Evolutionary conservation across 1,139 yeast genomes (phyloP), one percentile per base, ranked within the genome.

Genomic region (Candida glucosophila): DNA sequence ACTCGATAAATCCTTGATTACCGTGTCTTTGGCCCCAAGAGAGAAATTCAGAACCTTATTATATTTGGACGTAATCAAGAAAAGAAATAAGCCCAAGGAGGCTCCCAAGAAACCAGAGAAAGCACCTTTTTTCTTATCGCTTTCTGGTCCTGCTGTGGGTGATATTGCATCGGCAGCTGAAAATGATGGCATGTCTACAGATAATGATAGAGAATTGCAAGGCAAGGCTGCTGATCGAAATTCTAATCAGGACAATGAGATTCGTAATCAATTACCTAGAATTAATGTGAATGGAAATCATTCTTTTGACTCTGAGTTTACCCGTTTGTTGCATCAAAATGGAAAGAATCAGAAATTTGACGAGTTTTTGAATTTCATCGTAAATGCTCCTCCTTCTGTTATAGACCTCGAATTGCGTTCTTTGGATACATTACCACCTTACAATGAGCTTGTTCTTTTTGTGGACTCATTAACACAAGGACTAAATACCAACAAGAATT

Each of bases 361-460:
- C 2, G 55, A 47, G 11, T 79, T 88, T 43, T 57, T 85, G 33
- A 41, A 47, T 1, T 69, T 61, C 41, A 50, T 90, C 24, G 61
- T 76, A n/a, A 44, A 49, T 2, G 67, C 85, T 26, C 64, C 95
- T 0, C 95, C 97, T 8, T 64, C 95, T 2, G 56, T 73, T 5
- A 69, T 86, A 14, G 98, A 90, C 48, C 55, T 90, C 32, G 98
- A 92, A 51, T 73, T 90, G 30, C 73, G 94, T 39, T 79, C 96
- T 2, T 52, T 90, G 32, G 72, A 76, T 39, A 56, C 83, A 1
- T 61, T 65, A 41, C 71, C 77, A 6, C 83, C 85, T 8, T 62
- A 67, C 40, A 47, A 53, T 3, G 97, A 90, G 55, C 54, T 86
- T 44, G 47, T 68, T 1, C 53, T 61, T 35, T 86, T 90, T 39